Conservation (phyloP, 2,329 filamentous ascomycete species). For the Atkinsonella hypoxylon region DNA sequence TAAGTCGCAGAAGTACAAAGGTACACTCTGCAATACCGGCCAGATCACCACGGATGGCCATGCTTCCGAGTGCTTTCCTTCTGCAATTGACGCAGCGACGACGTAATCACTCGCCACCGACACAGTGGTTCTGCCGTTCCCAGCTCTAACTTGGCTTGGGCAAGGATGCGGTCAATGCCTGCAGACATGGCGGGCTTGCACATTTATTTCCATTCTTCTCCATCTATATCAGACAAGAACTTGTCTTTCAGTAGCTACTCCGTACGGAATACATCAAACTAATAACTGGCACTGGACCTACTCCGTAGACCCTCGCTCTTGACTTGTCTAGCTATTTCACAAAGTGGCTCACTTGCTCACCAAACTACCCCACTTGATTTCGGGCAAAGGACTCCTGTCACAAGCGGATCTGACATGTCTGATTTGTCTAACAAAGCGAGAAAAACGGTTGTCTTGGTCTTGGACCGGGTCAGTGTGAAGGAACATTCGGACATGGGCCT, state of each 20-base stretch:
- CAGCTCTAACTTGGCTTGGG: background rate
- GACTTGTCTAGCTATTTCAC: no score
- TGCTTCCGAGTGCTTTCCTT: background rate
- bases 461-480: background rate
- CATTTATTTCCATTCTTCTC: no score
- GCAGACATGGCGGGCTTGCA: background rate
- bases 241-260: no score
- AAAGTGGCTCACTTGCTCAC: no score
- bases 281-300: no score
- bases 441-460: background rate
- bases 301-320: no score
- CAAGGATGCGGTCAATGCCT: background rate
- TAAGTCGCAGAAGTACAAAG: background rate
- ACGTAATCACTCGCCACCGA: conserved; percentile 5
- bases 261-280: no score
- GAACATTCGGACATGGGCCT: background rate
- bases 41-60: background rate
- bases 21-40: no score
- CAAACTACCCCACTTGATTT: background rate
- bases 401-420: background rate
- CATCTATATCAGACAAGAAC: no score
- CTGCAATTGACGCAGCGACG: background rate
- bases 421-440: background rate
- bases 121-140: conserved; percentile 5
- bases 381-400: background rate